Evolutionary conservation across 208 protist genomes (phyloP), one percentile per base, ranked within the genome.

Genomic region (Trypanosoma scelopori): DNA sequence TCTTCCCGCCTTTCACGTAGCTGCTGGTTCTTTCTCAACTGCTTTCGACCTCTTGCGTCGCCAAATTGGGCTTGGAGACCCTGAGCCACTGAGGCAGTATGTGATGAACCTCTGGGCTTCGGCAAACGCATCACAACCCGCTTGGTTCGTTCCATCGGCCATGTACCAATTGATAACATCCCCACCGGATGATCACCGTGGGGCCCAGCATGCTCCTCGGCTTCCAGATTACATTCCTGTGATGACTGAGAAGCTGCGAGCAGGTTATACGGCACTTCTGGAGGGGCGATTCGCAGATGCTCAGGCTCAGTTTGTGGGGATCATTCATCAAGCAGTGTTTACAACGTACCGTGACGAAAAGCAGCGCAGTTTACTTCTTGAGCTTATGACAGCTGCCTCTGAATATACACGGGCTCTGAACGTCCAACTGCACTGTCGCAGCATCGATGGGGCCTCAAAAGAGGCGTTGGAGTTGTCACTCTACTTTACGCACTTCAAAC

Each of bases 401-500:
- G 83, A 96, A 76, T 96, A 96, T 62, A 65, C 75, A 18, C 71
- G 80, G 11, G 88, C 91, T 11, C 77, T 92, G 23, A 69, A 68
- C 20, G 69, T 97, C 28, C 92, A 98, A 78, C 73, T 95, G 25
- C 69, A 81, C 23, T 71, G 93, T 28, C 81, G 85, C 47, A 85
- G 78, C 25, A 32, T 87, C n/a, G 79, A 79, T 23, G 66, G 73
- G 7, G 63, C 73, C 53, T 80, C 73, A 4, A 57, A 55, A 18
- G 75, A 92, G 49, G 68, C 81, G 20, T 76, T 89, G 9, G 96
- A 98, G 79, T 77, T 99, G n/a, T 91, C 98, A 0, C 86, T 98
- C 32, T 99, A 99, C 74, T 98, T 99, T 65, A 99, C 98, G 25
- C 92, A 99, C 87, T 99, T 95, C 69, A 92, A 98, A 37, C 79